Base-by-base conservation (phyloP, 2,329 filamentous ascomycete species). In the Cladosporium sphaerospermum region DNA sequence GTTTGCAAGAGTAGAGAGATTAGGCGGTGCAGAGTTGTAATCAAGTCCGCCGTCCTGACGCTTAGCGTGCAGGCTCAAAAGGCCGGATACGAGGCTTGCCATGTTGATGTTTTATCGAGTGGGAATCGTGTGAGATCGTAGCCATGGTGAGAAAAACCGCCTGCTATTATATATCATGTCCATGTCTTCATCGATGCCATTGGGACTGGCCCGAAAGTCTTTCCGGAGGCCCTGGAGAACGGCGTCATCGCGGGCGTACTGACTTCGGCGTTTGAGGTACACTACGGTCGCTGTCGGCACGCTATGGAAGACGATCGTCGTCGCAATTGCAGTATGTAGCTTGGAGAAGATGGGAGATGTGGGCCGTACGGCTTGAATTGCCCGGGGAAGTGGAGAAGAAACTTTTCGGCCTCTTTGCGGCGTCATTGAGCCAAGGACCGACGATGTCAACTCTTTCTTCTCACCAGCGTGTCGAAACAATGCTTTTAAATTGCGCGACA, bases 1-100 rank as follows among this genome's bases (percentile, higher is more conserved):
- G 56, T 71, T 72, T 48, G 64, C 61, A 13, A 73, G 63, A n/a
- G 68, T 69, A 5, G 68, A 70, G 32, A 73, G 56, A 56, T 72
- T 72, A 7, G 70, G 69, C 8, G 70, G 71, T 40, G 70, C 64
- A 16, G 57, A 57, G 52, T 70, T 71, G 56, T 71, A 71, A 18
- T 59, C 54, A 41, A 50, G 37, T n/a, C 47, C 47, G 33, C 47
- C 47, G n/a, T 41, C 14, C 18, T 50, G 47, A 11, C 47, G 14
- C 39, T 39, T 47, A 36, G 34, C 34, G 23, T 39, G 45, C 33
- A 18, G 34, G 28, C 36, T 31, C 14, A 50, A 39, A 34, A 41
- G 36, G 8, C 36, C 18, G 31, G 18, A 33, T 14, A 41, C 40
- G 13, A 50, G 31, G 18, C 37, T 39, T 33, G 47, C 39, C 47